Evolutionary conservation across 2,329 filamentous ascomycete species (phyloP).

Genomic region (Ilyonectria sp.): DNA sequence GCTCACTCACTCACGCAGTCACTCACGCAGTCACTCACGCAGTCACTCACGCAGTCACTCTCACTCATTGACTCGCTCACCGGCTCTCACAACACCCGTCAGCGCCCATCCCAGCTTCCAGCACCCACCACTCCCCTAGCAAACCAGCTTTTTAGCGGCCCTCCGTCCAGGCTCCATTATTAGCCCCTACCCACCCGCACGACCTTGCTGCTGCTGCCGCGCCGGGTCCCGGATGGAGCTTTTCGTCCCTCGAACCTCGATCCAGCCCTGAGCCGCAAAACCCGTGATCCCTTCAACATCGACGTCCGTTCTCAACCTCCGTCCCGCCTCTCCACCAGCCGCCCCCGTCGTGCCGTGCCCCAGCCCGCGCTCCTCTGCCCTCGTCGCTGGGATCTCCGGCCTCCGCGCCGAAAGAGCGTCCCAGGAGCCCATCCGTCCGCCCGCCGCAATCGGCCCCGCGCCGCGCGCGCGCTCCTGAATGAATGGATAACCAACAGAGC

Average conservation of each 20-base stretch:
- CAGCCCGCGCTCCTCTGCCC: slow-evolving; percentile 26
- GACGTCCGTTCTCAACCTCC: slow-evolving; percentile 24
- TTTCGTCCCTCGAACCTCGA: slow-evolving; percentile 46
- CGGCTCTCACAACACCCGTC: slow-evolving; percentile 19
- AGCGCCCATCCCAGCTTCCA: slow-evolving; percentile 23
- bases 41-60: slow-evolving; percentile 16
- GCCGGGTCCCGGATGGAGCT: slow-evolving; percentile 47
- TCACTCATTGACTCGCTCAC: slow-evolving; percentile 4
- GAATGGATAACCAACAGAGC: slow-evolving; percentile 50
- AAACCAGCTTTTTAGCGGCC: slow-evolving; percentile 26
- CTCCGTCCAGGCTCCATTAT: slow-evolving; percentile 21
- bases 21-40: slow-evolving; percentile 17
- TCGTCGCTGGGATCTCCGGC: slow-evolving; percentile 48
- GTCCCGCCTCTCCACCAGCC: slow-evolving; percentile 25
- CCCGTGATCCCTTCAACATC: slow-evolving; percentile 46
- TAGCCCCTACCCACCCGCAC: slow-evolving; percentile 25
- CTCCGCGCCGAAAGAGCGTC: slow-evolving; percentile 45
- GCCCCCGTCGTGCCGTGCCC: slow-evolving; percentile 21
- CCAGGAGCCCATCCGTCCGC: slow-evolving; percentile 40
- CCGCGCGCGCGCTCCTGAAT: slow-evolving; percentile 43
- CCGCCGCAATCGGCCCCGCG: slow-evolving; percentile 49
- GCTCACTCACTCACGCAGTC: slow-evolving; percentile 18
- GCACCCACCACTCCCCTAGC: slow-evolving; percentile 20
- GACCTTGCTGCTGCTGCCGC: slow-evolving; percentile 28
- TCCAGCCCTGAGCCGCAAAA: slow-evolving; percentile 47